phyloP scores from a whole-genome alignment of 108 stramenopile genomes.

The Cyclotella baltica region DNA sequence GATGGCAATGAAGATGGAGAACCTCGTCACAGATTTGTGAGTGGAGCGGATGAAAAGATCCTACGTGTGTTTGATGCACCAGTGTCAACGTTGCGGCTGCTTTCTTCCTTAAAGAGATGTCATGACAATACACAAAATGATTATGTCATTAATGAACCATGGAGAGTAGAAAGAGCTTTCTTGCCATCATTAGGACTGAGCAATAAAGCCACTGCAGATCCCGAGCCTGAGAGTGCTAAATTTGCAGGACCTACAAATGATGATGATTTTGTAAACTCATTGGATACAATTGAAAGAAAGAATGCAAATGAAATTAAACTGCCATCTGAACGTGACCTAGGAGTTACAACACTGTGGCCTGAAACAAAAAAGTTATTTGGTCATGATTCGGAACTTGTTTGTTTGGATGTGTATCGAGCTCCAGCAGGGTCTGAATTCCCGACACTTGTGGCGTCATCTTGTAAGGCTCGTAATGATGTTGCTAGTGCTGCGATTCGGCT shows the following conservation, averaged over 20 bases:
- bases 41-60: slow-evolving; percentile 91
- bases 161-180: slow-evolving; percentile 84
- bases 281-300: slow-evolving; percentile 19
- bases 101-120: slow-evolving; percentile 41
- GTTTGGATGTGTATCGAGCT: slow-evolving; percentile 71
- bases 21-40: slow-evolving; percentile 74
- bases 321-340: slow-evolving; percentile 85
- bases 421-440: slow-evolving; percentile 34
- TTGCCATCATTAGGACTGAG: slow-evolving; percentile 88
- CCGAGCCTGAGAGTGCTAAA: slow-evolving; percentile 43
- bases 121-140: background rate
- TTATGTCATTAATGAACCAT: slow-evolving; percentile 29
- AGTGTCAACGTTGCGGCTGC: slow-evolving; percentile 59
- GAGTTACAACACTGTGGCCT: slow-evolving; percentile 85
- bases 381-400: slow-evolving; percentile 83
- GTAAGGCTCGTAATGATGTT: slow-evolving; percentile 83
- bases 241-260: slow-evolving; percentile 32
- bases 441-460: slow-evolving; percentile 78
- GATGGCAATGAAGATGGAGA: slow-evolving; percentile 21
- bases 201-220: slow-evolving; percentile 79
- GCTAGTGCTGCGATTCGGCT: slow-evolving; percentile 82
- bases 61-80: slow-evolving; percentile 89
- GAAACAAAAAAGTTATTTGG: slow-evolving; percentile 86
- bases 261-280: slow-evolving; percentile 1
- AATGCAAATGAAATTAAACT: slow-evolving; percentile 44